A percentile compares a stretch with the other conserved stretches of the same genome.
phyloP scores from a whole-genome alignment of 768 basidiomycete species.

The Arthromyces matolae region DNA sequence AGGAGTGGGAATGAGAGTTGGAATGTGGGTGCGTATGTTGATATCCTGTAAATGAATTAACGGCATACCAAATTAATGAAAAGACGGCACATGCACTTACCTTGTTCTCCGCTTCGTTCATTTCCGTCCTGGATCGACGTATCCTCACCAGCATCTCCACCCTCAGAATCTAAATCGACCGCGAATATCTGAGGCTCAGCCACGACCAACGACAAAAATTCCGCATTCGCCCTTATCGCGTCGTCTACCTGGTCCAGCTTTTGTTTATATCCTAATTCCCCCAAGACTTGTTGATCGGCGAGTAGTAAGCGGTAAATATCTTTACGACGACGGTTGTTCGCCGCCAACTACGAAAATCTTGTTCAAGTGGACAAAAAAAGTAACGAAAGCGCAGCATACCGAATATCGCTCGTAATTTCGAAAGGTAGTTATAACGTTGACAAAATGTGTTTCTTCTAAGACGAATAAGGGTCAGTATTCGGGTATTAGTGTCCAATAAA shows the following conservation, averaged over 20 bases:
- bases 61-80: background rate
- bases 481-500: background rate
- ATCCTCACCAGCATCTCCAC: constrained; percentile 19
- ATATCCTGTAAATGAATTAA: background rate
- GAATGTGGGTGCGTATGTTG: constrained; percentile 11
- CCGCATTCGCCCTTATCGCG: constrained; percentile 75
- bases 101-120: constrained; percentile 3
- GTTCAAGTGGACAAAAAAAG: constrained; percentile 4
- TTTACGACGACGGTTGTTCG: constrained; percentile 64
- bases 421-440: constrained; percentile 73
- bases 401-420: constrained; percentile 72
- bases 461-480: background rate
- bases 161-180: constrained; percentile 37
- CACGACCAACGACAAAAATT: constrained; percentile 72
- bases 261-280: constrained; percentile 66
- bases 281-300: constrained; percentile 67
- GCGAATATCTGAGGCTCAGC: constrained; percentile 82
- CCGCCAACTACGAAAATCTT: constrained; percentile 36
- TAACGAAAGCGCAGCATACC: constrained; percentile 35
- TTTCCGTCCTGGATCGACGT: constrained; percentile 1
- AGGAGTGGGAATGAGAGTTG: constrained; percentile 20
- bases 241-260: constrained; percentile 79
- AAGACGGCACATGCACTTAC: background rate
- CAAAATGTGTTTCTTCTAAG: constrained; percentile 67
- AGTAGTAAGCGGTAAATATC: constrained; percentile 69